A percentile compares a stretch with the other conserved stretches of the same genome.
phyloP scores from a whole-genome alignment of 139 green algal genomes.

The Gonium pectorale region DNA sequence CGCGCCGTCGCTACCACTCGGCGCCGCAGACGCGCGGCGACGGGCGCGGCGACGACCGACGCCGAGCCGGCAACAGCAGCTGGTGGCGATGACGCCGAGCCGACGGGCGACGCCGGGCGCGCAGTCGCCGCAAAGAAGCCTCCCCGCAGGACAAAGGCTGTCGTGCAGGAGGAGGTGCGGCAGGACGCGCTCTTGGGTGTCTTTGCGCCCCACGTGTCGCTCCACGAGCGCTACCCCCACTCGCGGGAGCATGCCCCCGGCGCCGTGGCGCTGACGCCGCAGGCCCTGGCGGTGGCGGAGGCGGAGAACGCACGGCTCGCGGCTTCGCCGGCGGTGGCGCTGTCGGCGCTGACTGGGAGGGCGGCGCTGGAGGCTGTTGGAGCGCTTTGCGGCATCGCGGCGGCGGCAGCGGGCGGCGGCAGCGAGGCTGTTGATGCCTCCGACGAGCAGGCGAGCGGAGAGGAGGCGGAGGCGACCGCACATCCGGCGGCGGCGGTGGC shows the following conservation, averaged over 20 bases:
- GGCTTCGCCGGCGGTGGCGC: not conserved
- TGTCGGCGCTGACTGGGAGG: not conserved
- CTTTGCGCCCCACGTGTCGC: not conserved
- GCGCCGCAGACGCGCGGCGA: no score
- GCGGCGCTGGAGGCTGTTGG: no score
- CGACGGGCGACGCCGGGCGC: not conserved
- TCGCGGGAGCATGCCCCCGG: slow-evolving; percentile 7
- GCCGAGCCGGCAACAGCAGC: not conserved
- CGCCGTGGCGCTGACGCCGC: slow-evolving; percentile 5
- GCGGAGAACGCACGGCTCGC: slow-evolving; percentile 10
- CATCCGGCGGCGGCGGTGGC: not conserved
- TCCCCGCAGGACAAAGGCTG: slow-evolving; percentile 7
- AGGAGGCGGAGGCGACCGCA: not conserved
- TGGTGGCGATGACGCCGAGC: no score
- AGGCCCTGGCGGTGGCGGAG: slow-evolving; percentile 26
- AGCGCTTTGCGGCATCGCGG: not conserved
- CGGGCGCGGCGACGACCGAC: not conserved
- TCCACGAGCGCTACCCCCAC: slow-evolving; percentile 31
- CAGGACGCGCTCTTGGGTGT: not conserved
- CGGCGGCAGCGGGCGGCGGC: not conserved
- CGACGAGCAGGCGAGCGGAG: not conserved
- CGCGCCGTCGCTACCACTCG: no score
- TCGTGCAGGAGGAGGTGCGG: not conserved
- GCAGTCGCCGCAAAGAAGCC: no score
- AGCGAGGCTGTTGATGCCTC: not conserved